Evolutionary conservation across 441 rosid species (phyloP).

Genomic region (Theobroma grandiflorum): DNA sequence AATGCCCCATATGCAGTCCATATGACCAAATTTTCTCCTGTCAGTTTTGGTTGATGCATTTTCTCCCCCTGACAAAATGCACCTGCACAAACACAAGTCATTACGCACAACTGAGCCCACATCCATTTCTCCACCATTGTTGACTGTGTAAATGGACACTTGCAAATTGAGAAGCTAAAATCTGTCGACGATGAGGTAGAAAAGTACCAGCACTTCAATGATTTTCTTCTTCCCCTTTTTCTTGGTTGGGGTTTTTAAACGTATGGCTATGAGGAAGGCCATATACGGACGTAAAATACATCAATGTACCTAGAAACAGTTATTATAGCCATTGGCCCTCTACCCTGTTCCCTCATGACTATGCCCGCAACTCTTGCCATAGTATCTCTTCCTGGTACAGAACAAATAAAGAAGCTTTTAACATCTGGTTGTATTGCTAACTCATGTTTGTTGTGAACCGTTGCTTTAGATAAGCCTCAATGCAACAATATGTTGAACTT

Average conservation of each 20-base stretch:
- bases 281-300: no score
- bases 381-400: background rate
- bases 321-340: background rate
- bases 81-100: background rate
- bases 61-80: slow-evolving; percentile 5
- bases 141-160: background rate
- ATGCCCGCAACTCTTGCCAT: background rate
- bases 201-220: no score
- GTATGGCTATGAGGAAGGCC: background rate
- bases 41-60: slow-evolving; percentile 11
- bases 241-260: no score
- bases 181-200: background rate
- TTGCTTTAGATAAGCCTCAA: background rate
- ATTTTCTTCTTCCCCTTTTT: no score
- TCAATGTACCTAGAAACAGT: no score
- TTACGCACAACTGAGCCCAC: slow-evolving; percentile 17
- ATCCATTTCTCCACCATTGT: background rate
- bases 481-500: background rate
- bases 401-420: background rate
- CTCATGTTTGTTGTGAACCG: background rate
- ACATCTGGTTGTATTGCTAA: background rate
- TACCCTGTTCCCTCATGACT: background rate
- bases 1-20: background rate
- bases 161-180: background rate
- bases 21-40: background rate